Percentiles rank a stretch among this genome's conserved stretches.
Conservation (phyloP, 2,329 filamentous ascomycete species). For the Aspergillus ochraceoroseus region DNA sequence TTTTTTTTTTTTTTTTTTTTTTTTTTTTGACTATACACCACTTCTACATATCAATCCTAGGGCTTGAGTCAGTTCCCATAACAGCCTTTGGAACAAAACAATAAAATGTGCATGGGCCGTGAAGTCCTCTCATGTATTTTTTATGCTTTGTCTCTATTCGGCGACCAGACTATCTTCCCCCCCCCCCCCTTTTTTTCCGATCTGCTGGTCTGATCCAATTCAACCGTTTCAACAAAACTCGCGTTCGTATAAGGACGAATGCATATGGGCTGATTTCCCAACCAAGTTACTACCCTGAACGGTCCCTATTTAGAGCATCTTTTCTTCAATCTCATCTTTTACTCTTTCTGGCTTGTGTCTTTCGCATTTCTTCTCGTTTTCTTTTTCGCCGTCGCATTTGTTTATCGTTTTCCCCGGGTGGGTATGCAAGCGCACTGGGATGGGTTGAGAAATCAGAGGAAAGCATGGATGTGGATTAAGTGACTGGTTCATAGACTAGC, state of each 20-base stretch:
- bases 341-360: background rate
- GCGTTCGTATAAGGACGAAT: slow-evolving; percentile 5
- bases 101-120: too few species aligned
- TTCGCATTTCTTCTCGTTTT: slow-evolving; percentile 5
- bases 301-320: slow-evolving; percentile 14
- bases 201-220: slow-evolving; percentile 24
- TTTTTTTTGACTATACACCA: slow-evolving; percentile 9
- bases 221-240: slow-evolving; percentile 1
- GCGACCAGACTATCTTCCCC: slow-evolving; percentile 8
- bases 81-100: too few species aligned
- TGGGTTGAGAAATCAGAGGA: slow-evolving; percentile 9
- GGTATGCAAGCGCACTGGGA: slow-evolving; percentile 11
- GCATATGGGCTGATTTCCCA: slow-evolving; percentile 8
- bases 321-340: slow-evolving; percentile 4
- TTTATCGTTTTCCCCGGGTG: slow-evolving; percentile 11
- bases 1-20: slow-evolving; percentile 11
- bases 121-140: too few species aligned
- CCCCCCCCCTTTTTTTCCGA: slow-evolving; percentile 16
- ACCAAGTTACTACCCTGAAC: slow-evolving; percentile 3
- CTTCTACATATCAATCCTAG: slow-evolving; percentile 10
- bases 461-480: slow-evolving; percentile 16
- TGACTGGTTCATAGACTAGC: slow-evolving; percentile 23
- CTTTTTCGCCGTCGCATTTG: slow-evolving; percentile 3
- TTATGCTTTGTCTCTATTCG: slow-evolving; percentile 4
- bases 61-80: slow-evolving; percentile 8